Evolutionary conservation across 208 protist genomes (phyloP), one percentile per base, ranked within the genome.

Genomic region (Balamuthia mandrillaris): DNA sequence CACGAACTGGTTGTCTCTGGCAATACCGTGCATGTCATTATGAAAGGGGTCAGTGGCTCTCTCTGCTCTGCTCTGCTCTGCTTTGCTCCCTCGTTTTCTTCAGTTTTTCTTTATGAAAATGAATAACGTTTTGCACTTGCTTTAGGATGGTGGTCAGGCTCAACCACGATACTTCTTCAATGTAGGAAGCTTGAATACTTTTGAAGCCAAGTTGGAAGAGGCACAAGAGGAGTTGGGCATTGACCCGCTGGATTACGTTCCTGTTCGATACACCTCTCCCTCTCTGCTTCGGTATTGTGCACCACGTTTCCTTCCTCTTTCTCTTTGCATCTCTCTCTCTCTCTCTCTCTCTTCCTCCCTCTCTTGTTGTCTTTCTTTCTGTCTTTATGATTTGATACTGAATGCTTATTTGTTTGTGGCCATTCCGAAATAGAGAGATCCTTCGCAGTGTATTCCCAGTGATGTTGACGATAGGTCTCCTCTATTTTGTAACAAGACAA

Each of bases 221-320:
- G 87, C 70, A 2, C 90, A 93, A 82, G 29, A 81, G 1, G 85
- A 87, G 27, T 27, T 93, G 7, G 87, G 86, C 18, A 45, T 89
- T 47, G 33, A 37, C 21, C 85, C 87, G 45, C n/a, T 31, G n/a
- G 74, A 91, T 29, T 87, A 56, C 52, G 68, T 91, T 14, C 86
- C 81, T 33, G 72, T 93, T 24, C 29, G 51, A 10, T 87, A 86
- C 61, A 6, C n/a, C 31, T 27, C 2, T 42, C 66, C 85, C 21
- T 24, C 9, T 3, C 5, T 6, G 27, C 12, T 74, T 3, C 3
- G 27, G 39, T 16, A 27, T 3, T n/a, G n/a, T n/a, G n/a, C n/a
- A n/a, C n/a, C n/a, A n/a, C n/a, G n/a, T n/a, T n/a, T n/a, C n/a
- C n/a, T 21, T 24, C 51, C 16, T 75, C 44, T 24, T 49, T 7